phyloP scores from a whole-genome alignment of 176 grass and related monocot species.

The Zizania latifolia region DNA sequence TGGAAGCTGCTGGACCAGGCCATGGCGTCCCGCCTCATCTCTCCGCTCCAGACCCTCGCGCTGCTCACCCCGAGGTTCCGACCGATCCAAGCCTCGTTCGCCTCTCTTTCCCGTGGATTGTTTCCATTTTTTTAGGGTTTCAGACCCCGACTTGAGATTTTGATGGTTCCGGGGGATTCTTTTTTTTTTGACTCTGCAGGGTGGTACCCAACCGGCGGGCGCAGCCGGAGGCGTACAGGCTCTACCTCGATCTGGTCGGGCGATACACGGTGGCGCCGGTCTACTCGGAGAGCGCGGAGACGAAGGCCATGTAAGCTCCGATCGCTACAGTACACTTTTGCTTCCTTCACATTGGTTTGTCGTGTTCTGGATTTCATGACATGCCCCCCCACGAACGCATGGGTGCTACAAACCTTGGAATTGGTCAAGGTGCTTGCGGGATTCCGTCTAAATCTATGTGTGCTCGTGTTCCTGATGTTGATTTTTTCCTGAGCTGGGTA shows the following conservation, averaged over 20 bases:
- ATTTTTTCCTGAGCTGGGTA: not conserved
- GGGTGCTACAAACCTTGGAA: not conserved
- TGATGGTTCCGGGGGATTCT: not conserved
- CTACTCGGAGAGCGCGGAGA: conserved; percentile 12
- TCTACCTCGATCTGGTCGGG: conserved; percentile 55
- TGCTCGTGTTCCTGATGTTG: not conserved
- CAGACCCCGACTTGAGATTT: not conserved
- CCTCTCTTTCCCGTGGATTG: not conserved
- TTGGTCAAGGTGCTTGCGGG: not conserved
- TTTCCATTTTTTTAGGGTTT: not conserved
- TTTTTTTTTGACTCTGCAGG: conserved; percentile 1
- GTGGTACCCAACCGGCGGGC: conserved; percentile 45
- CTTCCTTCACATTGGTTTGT: not conserved
- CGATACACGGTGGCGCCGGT: conserved; percentile 32
- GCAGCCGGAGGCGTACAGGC: conserved; percentile 60
- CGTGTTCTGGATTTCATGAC: not conserved
- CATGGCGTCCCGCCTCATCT: conserved; percentile 52
- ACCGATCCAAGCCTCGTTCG: not conserved
- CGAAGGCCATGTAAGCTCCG: conserved; percentile 21
- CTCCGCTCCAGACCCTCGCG: conserved; percentile 44
- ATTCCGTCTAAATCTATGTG: not conserved
- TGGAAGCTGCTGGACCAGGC: conserved; percentile 80
- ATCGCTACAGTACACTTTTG: not conserved
- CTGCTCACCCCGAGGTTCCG: conserved; percentile 52
- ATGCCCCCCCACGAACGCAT: not conserved